Evolutionary conservation across 352 stramenopile genomes (phyloP), one percentile per base, ranked within the genome.

Genomic region (Phytophthora cryptogea): DNA sequence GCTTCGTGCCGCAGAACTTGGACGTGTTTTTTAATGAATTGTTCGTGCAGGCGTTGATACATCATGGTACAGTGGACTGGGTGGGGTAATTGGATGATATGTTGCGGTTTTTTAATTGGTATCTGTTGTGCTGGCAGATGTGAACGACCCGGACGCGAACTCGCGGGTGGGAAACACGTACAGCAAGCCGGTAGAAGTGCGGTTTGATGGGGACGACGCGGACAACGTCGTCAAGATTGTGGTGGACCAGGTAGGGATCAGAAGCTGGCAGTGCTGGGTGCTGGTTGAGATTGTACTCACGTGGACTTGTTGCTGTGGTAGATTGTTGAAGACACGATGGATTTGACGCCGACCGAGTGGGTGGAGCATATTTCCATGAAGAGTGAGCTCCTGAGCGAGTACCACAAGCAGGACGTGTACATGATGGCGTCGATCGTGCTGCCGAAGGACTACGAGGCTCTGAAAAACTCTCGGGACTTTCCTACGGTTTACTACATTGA

Each of bases 401-500:
- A 84, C 56, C 83, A 92, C 59, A 61, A 73, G 8, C 66, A 86
- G 36, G 74, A 89, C 33, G 78, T 92, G 8, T 76, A 74, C 46
- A 90, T 92, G 70, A 87, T 77, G 45, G 80, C 80, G 8, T 83
- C 83, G 0, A 64, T 88, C 27, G 76, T 89, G 14, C 63, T 92
- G 5, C 80, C 83, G 13, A 83, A 84, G 44, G 65, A 76, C 27
- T 92, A 86, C 57, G 52, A 77, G 23, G n/a, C 47, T 1, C 20
- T 66, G 27, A 70, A 77, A 32, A 33, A 59, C 2, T 27, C 58
- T 2, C 36, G 36, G 11, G 54, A 59, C n/a, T 88, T 78, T 48
- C 80, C 83, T 2, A 84, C 77, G 3, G 76, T 92, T 9, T 92
- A 88, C 74, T 90, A 89, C 58, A 83, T 92, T 43, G 83, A 92